Base-by-base conservation (phyloP, 331 rosid genomes). In the Spiraea crenata region DNA sequence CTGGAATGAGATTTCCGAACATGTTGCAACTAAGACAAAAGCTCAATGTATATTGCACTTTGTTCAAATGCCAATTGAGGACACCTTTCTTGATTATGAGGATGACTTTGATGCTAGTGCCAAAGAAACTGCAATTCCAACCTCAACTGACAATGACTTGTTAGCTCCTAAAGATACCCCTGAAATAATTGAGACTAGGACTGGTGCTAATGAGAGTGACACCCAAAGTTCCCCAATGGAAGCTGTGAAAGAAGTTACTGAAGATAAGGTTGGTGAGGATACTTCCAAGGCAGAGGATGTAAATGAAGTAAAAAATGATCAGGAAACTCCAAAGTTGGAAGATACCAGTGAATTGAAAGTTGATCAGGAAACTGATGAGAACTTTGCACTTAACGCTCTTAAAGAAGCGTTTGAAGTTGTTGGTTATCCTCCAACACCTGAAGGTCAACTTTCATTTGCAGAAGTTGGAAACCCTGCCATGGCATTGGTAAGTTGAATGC, bases 1-100 rank as follows among this genome's bases (percentile, higher is more conserved):
- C 79, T 95, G 99, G 99, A 95, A 80, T 76, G 99, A 95, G 78
- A 95, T 95, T 72, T 97, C 99, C 15, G 99, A 95, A 80, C 99
- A 95, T 54, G 99, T 95, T 70, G 99, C 97, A 47, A 95, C 99
- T 66, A 95, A 95, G 79, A 82, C 99, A 63, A 95, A 89, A 84
- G 90, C 96, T 74, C 99, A 95, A 76, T 95, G 99, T 83, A 95
- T 95, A 67, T 80, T 91, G 76, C 97, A 91, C 81, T 95, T 95
- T 80, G 92, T 95, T 78, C 99, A 95, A 83, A 95, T 95, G 99
- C 99, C 99, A 77, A 91, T 95, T 65, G 89, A 87, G 82, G 97
- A 91, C 73, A 69, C 88, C 77, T 95, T 91, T 85, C 73, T 86
- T 73, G 92, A 87, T 25, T 70, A 72, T 74, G 85, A 79, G 57